Base-by-base conservation (phyloP, 192 early-diverging fungal genomes). In the Coemansia sp. region DNA sequence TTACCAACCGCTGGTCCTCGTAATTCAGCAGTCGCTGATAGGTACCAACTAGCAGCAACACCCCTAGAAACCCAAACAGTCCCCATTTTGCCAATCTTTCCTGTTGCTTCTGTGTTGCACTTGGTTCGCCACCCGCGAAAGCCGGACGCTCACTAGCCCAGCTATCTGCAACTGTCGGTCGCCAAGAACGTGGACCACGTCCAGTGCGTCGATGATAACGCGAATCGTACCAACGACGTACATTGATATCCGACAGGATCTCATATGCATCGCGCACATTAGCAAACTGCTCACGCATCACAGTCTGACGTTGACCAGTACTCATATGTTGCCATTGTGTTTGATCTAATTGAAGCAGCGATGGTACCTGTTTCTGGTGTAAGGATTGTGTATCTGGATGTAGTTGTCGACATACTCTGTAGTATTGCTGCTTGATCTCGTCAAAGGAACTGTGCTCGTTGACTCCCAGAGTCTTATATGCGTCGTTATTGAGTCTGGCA, bases 381-480 rank as follows among this genome's bases (percentile, higher is more conserved):
- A 28, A 21, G 31, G 52, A 12, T 16, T 50, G 64, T 12, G 62
- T 55, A 57, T 77, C 75, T 12, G 75, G 75, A 21, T 77, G 75
- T 28, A 77, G 65, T 34, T 77, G 53, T 0, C 75, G 69, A 32
- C 75, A 77, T 4, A 77, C 66, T 50, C 55, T 31, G 65, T 71
- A 77, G 69, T 77, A 77, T 49, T 61, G 53, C 24, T 49, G 22
- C 25, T 77, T 77, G 61, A 71, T 65, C 62, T 77, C 75, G 23
- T 27, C 53, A 2, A 19, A 7, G 8, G 58, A 54, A 54, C 69
- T 65, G 14, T 28, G 9, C 21, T 56, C 31, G 19, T 49, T 41
- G 8, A 65, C 58, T 9, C 75, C 69, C 22, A 77, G 69, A 7
- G 56, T 60, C 51, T 52, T 53, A 51, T 77, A 71, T 22, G 65